phyloP scores from a whole-genome alignment of 1,139 yeast species.

The Pichia sp. region DNA sequence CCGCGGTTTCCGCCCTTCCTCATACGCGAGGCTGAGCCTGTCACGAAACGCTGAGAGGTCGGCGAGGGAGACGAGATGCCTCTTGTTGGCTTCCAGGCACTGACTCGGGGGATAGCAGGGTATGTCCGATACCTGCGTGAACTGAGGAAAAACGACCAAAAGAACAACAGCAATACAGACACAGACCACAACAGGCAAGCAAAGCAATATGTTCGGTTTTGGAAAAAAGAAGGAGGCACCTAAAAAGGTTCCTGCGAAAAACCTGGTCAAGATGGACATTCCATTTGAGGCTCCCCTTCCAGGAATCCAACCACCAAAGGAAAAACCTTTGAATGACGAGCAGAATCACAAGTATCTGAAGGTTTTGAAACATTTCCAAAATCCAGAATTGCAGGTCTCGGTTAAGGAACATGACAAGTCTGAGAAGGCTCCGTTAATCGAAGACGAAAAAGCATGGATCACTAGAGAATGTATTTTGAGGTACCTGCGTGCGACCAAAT shows the following conservation, averaged over 20 bases:
- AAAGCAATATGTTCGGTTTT: slow-evolving; percentile 28
- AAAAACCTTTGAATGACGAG: slow-evolving; percentile 44
- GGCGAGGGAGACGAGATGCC: neutral
- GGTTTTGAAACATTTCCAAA: slow-evolving; percentile 57
- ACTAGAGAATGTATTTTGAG: slow-evolving; percentile 85
- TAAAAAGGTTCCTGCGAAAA: slow-evolving; percentile 25
- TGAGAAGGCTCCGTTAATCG: slow-evolving; percentile 38
- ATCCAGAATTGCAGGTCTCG: slow-evolving; percentile 34
- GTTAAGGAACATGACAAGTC: slow-evolving; percentile 36
- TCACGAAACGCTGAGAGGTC: neutral
- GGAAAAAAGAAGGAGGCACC: slow-evolving; percentile 31
- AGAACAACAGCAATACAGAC: neutral
- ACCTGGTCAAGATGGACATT: slow-evolving; percentile 22
- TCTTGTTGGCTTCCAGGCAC: neutral
- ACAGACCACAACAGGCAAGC: neutral
- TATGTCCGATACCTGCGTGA: neutral
- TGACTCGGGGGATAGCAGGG: neutral
- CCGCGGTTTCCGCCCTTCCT: no score
- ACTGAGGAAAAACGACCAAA: neutral
- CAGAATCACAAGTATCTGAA: slow-evolving; percentile 55
- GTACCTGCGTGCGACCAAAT: slow-evolving; percentile 85
- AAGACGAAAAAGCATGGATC: slow-evolving; percentile 80
- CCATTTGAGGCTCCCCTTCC: slow-evolving; percentile 55
- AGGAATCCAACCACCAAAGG: slow-evolving; percentile 48
- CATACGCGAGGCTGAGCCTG: no score